Conservation (phyloP, 371 early-diverging fungal species). For the Mucor indicus region DNA sequence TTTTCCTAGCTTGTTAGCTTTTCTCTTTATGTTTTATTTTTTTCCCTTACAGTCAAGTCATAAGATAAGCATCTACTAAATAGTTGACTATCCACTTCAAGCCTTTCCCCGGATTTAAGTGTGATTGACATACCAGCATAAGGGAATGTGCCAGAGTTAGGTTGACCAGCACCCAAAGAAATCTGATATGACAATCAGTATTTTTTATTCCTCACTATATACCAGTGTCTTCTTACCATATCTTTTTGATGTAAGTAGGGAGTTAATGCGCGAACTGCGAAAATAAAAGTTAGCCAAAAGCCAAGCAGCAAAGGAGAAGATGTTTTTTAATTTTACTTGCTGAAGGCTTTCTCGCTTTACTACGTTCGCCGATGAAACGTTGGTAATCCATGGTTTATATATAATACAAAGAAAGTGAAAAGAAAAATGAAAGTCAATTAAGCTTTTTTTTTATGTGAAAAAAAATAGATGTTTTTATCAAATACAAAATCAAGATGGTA, state of each 20-base stretch:
- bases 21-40: background rate
- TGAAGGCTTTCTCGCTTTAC: constrained; percentile 18
- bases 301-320: background rate
- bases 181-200: constrained; percentile 50
- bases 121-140: constrained; percentile 59
- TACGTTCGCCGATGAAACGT: constrained; percentile 8
- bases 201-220: background rate
- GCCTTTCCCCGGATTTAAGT: constrained; percentile 58
- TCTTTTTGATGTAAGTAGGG: constrained; percentile 28
- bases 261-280: constrained; percentile 11
- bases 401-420: too few species aligned
- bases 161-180: constrained; percentile 71
- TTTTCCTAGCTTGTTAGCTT: background rate
- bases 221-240: constrained; percentile 32
- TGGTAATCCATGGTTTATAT: constrained; percentile 12
- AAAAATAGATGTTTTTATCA: too few species aligned
- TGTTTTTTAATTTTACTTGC: constrained; percentile 7
- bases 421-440: too few species aligned
- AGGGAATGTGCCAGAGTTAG: constrained; percentile 74
- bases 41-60: constrained; percentile 50
- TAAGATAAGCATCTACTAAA: constrained; percentile 53
- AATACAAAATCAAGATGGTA: too few species aligned
- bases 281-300: background rate
- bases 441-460: too few species aligned
- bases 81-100: constrained; percentile 43